Percentiles rank a stretch among this genome's conserved stretches.
phyloP scores from a whole-genome alignment of 179 eudicot species.

The Silene coronaria region DNA sequence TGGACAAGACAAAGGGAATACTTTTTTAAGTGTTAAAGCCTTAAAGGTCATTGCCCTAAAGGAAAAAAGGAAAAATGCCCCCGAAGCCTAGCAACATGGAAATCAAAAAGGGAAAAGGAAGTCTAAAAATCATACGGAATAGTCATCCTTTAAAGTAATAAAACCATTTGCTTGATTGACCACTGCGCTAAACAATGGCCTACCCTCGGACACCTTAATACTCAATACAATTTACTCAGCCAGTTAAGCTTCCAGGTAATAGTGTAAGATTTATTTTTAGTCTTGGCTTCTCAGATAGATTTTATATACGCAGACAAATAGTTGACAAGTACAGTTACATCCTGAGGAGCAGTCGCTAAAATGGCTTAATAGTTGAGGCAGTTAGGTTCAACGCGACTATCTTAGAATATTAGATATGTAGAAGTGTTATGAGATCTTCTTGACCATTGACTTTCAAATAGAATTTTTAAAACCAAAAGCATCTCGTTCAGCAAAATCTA shows the following conservation, averaged over 20 bases:
- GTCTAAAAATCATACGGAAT: neutral
- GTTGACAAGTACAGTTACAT: neutral
- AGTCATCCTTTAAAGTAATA: neutral
- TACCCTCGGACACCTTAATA: neutral
- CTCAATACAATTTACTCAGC: neutral
- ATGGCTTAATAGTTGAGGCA: slow-evolving; percentile 5
- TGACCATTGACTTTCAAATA: neutral
- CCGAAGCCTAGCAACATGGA: neutral
- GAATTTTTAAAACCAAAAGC: neutral
- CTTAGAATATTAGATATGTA: neutral
- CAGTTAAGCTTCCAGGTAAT: neutral
- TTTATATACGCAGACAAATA: neutral
- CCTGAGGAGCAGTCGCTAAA: slow-evolving; percentile 9
- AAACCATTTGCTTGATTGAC: neutral
- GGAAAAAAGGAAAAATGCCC: no score
- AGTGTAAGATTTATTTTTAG: no score
- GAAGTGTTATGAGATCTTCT: neutral
- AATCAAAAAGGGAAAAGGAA: neutral
- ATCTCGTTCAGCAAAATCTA: slow-evolving; percentile 1
- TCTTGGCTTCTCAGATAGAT: neutral
- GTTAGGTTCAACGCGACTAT: slow-evolving; percentile 3
- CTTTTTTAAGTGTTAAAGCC: neutral
- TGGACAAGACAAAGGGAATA: no score
- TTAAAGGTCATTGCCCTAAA: neutral
- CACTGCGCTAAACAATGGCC: no score